Evolutionary conservation across 2,329 filamentous ascomycete genomes (phyloP).

Genomic region (Cercospora sojina): DNA sequence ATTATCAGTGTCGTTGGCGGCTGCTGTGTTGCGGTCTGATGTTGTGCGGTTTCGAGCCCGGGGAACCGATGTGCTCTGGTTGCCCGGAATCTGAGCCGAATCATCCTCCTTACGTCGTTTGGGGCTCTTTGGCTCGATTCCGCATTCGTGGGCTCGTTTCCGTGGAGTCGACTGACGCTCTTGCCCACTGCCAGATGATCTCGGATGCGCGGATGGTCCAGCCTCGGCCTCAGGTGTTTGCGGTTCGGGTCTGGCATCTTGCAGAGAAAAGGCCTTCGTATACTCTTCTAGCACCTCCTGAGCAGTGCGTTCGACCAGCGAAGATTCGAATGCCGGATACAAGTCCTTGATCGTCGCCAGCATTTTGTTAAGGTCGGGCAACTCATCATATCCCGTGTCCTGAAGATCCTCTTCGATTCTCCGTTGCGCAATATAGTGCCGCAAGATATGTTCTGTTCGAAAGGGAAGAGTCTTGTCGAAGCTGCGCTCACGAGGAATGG

Average conservation of each 20-base stretch:
- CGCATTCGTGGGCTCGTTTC: background rate
- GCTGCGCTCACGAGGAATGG: background rate
- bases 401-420: background rate
- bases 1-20: background rate
- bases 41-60: background rate
- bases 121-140: background rate
- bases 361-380: background rate
- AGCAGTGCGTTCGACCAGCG: background rate
- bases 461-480: conserved; percentile 16
- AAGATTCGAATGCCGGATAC: background rate
- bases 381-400: background rate
- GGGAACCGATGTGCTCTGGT: background rate
- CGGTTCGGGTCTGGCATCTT: background rate
- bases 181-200: background rate
- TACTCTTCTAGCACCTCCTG: background rate
- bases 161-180: background rate
- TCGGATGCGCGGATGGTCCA: background rate
- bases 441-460: background rate
- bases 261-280: background rate
- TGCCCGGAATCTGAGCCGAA: background rate
- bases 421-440: background rate
- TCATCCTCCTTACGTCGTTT: background rate
- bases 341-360: background rate
- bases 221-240: background rate
- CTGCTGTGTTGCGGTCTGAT: background rate